Base-by-base conservation (phyloP, 2,329 filamentous ascomycete genomes). In the Stagonosporopsis tanaceti region DNA sequence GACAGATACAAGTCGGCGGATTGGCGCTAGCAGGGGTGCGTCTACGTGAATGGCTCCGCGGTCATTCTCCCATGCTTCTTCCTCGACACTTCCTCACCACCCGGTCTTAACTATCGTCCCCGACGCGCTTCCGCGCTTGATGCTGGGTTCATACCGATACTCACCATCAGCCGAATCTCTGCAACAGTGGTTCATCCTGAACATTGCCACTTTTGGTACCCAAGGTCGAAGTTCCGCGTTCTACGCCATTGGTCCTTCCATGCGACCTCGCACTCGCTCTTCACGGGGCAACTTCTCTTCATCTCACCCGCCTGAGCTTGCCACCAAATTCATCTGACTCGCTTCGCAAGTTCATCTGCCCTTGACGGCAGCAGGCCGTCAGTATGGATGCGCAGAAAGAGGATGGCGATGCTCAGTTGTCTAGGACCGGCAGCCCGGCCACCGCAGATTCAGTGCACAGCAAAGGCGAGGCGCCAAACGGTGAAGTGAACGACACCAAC, bases 361-460 rank as follows among this genome's bases (percentile, higher is more conserved):
- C 52, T 64, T 53, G 50, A 47, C 44, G 58, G 47, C 68, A 66
- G 63, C 58, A 63, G 45, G 64, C 70, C 61, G 55, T 63, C 67
- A 73, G 72, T 68, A 72, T 75, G 60, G 73, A 76, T 65, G 69
- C 66, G 62, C 72, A 68, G 64, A 70, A 74, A 62, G 72, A 70
- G 60, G 72, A 69, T 68, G 73, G 70, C 62, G 73, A 75, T 66
- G 64, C 63, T 61, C 63, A 66, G 59, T 67, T 72, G 48, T 68
- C 70, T 54, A 66, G 57, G 57, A 60, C 67, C 58, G 71, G 67
- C 52, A 74, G 70, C 59, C 69, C 67, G 59, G 56, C 69, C 63
- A 63, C 59, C 57, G 55, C 64, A 62, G 66, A 68, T 53, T 58
- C 68, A 47, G 61, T 69, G 70, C 73, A 67, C 64, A 59, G 61